These are phyloP conservation scores for Pleurotus djamor DNA, from an alignment of 768 basidiomycete genomes.

Conservation along the genomic window DNA sequence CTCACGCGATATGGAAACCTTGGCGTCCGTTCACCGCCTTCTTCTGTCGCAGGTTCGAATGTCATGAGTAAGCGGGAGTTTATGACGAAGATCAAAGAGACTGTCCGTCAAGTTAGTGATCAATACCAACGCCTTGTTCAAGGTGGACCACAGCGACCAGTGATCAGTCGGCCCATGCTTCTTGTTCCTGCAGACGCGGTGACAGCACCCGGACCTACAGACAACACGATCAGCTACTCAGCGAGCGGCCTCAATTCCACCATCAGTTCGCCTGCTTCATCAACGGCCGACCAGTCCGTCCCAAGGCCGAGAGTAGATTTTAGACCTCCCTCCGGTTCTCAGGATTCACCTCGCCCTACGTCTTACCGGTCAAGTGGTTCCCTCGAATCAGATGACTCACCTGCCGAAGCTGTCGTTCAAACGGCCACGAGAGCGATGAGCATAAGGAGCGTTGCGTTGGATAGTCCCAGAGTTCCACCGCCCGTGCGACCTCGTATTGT, in stretches of 20 bases:
- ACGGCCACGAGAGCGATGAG: slow-evolving; percentile 53
- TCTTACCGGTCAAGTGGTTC: slow-evolving; percentile 24
- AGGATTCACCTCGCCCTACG: not conserved
- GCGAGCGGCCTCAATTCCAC: slow-evolving; percentile 43
- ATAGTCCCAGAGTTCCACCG: slow-evolving; percentile 22
- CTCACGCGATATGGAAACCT: slow-evolving; percentile 26
- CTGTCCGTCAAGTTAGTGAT: slow-evolving; percentile 69
- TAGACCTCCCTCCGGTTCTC: slow-evolving; percentile 37
- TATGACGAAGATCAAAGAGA: slow-evolving; percentile 56
- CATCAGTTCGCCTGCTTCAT: slow-evolving; percentile 61
- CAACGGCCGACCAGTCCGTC: slow-evolving; percentile 63
- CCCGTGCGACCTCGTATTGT: slow-evolving; percentile 57
- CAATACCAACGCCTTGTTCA: slow-evolving; percentile 40
- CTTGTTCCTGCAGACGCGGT: slow-evolving; percentile 19
- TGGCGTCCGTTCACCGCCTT: slow-evolving; percentile 32
- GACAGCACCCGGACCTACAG: slow-evolving; percentile 38
- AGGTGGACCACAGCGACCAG: slow-evolving; percentile 33
- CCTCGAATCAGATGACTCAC: slow-evolving; percentile 27
- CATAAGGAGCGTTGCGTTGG: slow-evolving; percentile 39
- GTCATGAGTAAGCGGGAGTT: slow-evolving; percentile 74
- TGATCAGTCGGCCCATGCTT: slow-evolving; percentile 60
- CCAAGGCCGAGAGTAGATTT: slow-evolving; percentile 71
- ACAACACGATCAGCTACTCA: slow-evolving; percentile 37
- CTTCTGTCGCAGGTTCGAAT: slow-evolving; percentile 2
- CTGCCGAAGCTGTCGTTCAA: slow-evolving; percentile 45